Conservation (phyloP, 306 rosid species). For the Quercus suber region DNA sequence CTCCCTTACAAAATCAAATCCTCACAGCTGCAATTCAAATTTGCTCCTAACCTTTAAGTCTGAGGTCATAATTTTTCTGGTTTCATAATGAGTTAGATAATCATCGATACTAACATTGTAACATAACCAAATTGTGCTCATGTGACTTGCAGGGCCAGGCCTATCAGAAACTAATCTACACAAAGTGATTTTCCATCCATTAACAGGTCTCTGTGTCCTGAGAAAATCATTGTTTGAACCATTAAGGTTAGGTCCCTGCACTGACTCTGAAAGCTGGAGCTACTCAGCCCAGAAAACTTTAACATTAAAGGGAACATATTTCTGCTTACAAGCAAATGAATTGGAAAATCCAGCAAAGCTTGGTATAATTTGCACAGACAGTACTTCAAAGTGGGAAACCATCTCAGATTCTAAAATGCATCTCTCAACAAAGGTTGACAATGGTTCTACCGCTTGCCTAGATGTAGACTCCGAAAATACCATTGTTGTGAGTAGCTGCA, state of each 20-base stretch:
- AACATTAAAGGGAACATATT: constrained; percentile 54
- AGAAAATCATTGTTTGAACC: constrained; percentile 41
- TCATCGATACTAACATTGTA: too few relatives aligned
- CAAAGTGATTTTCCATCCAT: constrained; percentile 72
- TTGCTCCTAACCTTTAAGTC: too few relatives aligned
- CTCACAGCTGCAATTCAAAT: too few relatives aligned
- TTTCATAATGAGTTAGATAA: too few relatives aligned
- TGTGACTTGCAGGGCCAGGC: constrained; percentile 56
- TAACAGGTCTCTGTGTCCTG: constrained; percentile 61
- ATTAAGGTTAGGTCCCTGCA: constrained; percentile 55
- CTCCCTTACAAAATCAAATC: neutral
- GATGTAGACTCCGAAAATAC: constrained; percentile 56
- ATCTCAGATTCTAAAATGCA: constrained; percentile 77
- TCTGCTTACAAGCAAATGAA: constrained; percentile 53
- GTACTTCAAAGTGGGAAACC: constrained; percentile 59
- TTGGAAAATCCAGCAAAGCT: constrained; percentile 47
- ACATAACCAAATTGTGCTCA: neutral
- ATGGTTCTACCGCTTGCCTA: constrained; percentile 56
- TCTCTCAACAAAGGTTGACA: constrained; percentile 40
- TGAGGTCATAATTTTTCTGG: too few relatives aligned
- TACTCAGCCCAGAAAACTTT: constrained; percentile 40
- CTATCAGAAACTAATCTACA: constrained; percentile 16
- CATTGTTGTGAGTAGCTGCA: constrained; percentile 67
- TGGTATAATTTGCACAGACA: constrained; percentile 40
- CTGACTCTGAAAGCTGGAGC: constrained; percentile 54